Percentiles rank a stretch among this genome's conserved stretches.
These are phyloP conservation scores for Phlebiopsis gigantea DNA, from an alignment of 768 basidiomycete genomes.

Conservation along the genomic window DNA sequence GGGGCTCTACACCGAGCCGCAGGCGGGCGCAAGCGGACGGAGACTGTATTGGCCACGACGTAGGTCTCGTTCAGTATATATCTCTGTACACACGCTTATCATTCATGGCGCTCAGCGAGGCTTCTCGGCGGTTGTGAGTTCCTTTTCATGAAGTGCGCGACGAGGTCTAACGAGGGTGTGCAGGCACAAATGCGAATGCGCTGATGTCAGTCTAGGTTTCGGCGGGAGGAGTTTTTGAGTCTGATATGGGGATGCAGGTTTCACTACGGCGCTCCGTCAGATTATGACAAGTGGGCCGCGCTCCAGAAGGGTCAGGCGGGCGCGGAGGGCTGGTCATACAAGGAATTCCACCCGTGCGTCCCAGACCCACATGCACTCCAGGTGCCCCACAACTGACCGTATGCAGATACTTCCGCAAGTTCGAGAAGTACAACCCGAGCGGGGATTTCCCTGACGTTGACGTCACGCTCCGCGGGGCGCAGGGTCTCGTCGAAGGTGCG, in stretches of 20 bases:
- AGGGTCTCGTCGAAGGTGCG: slow-evolving; percentile 46
- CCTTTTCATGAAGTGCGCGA: too few relatives aligned
- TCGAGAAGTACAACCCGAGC: slow-evolving; percentile 54
- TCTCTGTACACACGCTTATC: not conserved
- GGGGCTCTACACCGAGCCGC: slow-evolving; percentile 51
- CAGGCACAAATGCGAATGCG: slow-evolving; percentile 65
- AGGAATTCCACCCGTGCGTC: slow-evolving; percentile 44
- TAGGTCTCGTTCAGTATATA: slow-evolving; percentile 20
- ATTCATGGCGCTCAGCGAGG: slow-evolving; percentile 38
- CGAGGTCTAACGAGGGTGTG: too few relatives aligned
- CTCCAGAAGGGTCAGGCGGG: slow-evolving; percentile 35
- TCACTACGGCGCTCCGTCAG: slow-evolving; percentile 61
- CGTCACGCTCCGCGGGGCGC: slow-evolving; percentile 36
- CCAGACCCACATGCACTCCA: too few relatives aligned
- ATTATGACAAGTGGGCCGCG: slow-evolving; percentile 62
- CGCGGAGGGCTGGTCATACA: slow-evolving; percentile 57
- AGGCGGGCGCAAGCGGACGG: slow-evolving; percentile 41
- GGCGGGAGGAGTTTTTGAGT: not conserved
- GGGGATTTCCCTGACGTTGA: slow-evolving; percentile 47
- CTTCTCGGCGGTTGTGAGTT: slow-evolving; percentile 69
- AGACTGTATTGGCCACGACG: slow-evolving; percentile 64
- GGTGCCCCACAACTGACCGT: not conserved
- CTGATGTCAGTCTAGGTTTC: slow-evolving; percentile 29
- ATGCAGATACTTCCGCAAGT: slow-evolving; percentile 63
- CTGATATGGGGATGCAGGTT: slow-evolving; percentile 18